Percentiles rank a stretch among this genome's conserved stretches.
Conservation (phyloP, 2,329 filamentous ascomycete species). For the Myriosclerotinia scirpicola region DNA sequence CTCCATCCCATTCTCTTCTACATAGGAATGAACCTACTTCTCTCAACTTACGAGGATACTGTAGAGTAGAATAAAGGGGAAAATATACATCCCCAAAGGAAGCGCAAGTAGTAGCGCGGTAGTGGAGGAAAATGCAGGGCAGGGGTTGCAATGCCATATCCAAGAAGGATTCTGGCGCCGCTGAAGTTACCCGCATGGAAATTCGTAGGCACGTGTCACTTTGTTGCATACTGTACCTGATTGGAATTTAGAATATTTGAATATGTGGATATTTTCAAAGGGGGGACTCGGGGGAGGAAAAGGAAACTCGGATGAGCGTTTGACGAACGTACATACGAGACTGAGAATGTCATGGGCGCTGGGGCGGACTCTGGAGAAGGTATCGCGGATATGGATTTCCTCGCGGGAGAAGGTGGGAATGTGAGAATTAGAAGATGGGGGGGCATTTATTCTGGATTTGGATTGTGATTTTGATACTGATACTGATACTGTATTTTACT, state of each 20-base stretch:
- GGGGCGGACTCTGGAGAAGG: no score
- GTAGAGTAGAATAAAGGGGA: slow-evolving; percentile 65
- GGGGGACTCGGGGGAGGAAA: no score
- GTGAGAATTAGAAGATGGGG: no score
- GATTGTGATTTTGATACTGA: no score
- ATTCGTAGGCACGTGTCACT: slow-evolving; percentile 80
- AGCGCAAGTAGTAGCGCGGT: slow-evolving; percentile 65
- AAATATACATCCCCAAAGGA: slow-evolving; percentile 53
- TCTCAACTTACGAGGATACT: slow-evolving; percentile 65
- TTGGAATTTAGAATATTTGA: background rate
- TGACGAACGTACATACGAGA: slow-evolving; percentile 44
- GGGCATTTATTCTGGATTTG: no score
- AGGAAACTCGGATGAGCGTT: background rate
- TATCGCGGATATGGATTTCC: slow-evolving; percentile 42
- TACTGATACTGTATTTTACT: no score
- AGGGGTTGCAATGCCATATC: slow-evolving; percentile 79
- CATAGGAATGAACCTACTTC: no score
- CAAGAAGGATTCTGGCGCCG: no score
- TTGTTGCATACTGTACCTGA: slow-evolving; percentile 54
- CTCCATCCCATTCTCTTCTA: no score
- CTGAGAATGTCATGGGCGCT: slow-evolving; percentile 65
- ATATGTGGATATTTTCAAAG: background rate
- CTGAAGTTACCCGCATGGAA: slow-evolving; percentile 35
- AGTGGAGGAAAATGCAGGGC: slow-evolving; percentile 66
- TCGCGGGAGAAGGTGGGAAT: slow-evolving; percentile 33